Conservation (phyloP, 192 early-diverging fungal species). For the Coemansia sp. region DNA sequence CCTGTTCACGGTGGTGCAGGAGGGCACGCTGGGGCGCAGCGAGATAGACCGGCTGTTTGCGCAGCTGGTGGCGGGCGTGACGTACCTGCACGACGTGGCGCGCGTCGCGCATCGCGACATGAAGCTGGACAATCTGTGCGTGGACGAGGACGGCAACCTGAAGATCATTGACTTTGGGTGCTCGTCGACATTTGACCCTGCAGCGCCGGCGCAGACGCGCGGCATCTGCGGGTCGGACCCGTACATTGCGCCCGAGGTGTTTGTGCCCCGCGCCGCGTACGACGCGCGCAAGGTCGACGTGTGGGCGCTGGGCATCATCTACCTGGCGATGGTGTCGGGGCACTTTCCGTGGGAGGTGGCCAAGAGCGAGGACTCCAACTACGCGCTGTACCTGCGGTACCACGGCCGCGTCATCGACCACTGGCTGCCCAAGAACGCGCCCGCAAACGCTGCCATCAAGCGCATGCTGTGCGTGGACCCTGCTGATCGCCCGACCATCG, state of each 20-base stretch:
- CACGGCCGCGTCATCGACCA: constrained; percentile 53
- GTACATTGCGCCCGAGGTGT: constrained; percentile 93
- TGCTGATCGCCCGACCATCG: constrained; percentile 70
- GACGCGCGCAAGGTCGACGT: constrained; percentile 85
- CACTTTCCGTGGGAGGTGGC: constrained; percentile 71
- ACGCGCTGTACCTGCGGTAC: constrained; percentile 57
- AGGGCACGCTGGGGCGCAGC: constrained; percentile 62
- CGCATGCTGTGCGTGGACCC: constrained; percentile 74
- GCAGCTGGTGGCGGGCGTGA: constrained; percentile 71
- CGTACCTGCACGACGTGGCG: constrained; percentile 75
- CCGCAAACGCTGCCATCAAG: constrained; percentile 56
- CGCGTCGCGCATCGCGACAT: constrained; percentile 81
- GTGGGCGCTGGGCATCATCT: constrained; percentile 88
- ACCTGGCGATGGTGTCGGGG: constrained; percentile 67
- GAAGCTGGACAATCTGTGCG: constrained; percentile 82
- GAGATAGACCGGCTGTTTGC: constrained; percentile 82
- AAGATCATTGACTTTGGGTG: constrained; percentile 94
- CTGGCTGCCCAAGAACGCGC: constrained; percentile 44
- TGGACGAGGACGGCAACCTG: constrained; percentile 67
- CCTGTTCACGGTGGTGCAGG: constrained; percentile 78
- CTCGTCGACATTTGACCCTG: constrained; percentile 70
- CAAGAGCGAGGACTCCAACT: constrained; percentile 60
- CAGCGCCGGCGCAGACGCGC: constrained; percentile 62
- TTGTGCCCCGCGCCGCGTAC: constrained; percentile 61
- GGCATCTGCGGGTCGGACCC: constrained; percentile 91